Evolutionary conservation across 169 alveolate genomes (phyloP).

Genomic region (Theileria luwenshuni): DNA sequence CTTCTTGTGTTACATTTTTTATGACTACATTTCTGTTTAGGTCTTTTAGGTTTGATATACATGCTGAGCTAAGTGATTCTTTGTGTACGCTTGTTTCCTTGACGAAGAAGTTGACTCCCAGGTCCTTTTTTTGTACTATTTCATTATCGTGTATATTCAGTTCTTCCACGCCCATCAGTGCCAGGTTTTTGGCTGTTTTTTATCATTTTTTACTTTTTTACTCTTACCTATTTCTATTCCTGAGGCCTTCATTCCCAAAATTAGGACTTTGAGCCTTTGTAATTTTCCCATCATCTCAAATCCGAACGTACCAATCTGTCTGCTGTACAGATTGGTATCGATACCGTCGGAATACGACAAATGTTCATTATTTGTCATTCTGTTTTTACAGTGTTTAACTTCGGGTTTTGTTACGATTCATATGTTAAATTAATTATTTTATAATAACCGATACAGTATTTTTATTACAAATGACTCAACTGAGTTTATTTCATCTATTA

Average conservation of each 20-base stretch:
- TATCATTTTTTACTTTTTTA: conserved; percentile 16
- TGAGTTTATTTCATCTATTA: no score
- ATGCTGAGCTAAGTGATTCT: conserved; percentile 84
- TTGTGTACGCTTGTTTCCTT: conserved; percentile 87
- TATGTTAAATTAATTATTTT: no score
- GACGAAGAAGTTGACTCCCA: conserved; percentile 92
- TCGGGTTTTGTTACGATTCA: no score
- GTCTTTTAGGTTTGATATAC: conserved; percentile 84
- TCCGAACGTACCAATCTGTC: conserved; percentile 99
- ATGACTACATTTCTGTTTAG: conserved; percentile 91
- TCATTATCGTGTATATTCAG: conserved; percentile 90
- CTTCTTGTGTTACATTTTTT: conserved; percentile 47
- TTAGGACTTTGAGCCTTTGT: conserved; percentile 88
- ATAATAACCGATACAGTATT: no score
- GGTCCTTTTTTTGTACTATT: conserved; percentile 82
- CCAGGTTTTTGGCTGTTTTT: conserved; percentile 93
- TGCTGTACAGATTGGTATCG: conserved; percentile 95
- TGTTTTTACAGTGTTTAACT: no score
- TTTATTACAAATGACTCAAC: no score
- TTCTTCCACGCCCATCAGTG: conserved; percentile 94
- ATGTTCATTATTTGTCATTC: conserved; percentile 22
- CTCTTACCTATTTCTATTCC: conserved; percentile 70
- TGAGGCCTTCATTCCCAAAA: conserved; percentile 93
- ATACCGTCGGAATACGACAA: no score
- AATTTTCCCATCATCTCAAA: conserved; percentile 96